These are phyloP conservation scores for Boletus reticulatus DNA, from an alignment of 768 basidiomycete species.

Conservation along the genomic window DNA sequence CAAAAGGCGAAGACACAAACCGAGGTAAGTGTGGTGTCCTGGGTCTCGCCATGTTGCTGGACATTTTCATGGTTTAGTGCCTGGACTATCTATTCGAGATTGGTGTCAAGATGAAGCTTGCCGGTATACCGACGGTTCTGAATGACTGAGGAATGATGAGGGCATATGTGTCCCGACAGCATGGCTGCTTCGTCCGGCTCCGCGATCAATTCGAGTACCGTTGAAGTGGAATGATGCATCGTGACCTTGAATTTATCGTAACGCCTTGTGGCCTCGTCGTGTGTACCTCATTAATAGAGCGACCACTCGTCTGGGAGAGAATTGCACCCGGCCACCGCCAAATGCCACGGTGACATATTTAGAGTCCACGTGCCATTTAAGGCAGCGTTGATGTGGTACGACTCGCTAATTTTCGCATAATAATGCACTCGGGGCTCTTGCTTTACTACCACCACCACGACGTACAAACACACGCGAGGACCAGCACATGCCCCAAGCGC, in stretches of 20 bases:
- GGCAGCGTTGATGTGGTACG: slow-evolving; percentile 22
- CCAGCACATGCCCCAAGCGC: slow-evolving; percentile 21
- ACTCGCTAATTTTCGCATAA: slow-evolving; percentile 1
- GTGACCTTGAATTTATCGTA: neutral
- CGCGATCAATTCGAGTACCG: neutral
- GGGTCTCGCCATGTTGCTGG: neutral
- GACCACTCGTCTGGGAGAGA: neutral
- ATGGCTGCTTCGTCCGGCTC: neutral
- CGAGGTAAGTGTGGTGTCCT: slow-evolving; percentile 47
- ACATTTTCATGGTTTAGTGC: slow-evolving; percentile 45
- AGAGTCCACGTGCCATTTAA: neutral
- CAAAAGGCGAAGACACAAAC: slow-evolving; percentile 88
- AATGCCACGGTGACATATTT: neutral
- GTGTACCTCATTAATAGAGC: slow-evolving; percentile 1
- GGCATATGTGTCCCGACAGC: neutral
- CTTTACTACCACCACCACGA: slow-evolving; percentile 1
- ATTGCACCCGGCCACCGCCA: neutral
- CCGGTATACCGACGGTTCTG: slow-evolving; percentile 52
- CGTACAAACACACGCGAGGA: neutral
- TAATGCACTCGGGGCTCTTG: neutral
- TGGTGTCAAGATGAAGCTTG: slow-evolving; percentile 76
- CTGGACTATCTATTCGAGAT: slow-evolving; percentile 91
- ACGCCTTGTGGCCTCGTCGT: neutral
- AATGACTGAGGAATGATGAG: slow-evolving; percentile 10
- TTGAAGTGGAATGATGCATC: neutral